Evolutionary conservation across 2,329 filamentous ascomycete species (phyloP).

Genomic region (Colletotrichum karsti): DNA sequence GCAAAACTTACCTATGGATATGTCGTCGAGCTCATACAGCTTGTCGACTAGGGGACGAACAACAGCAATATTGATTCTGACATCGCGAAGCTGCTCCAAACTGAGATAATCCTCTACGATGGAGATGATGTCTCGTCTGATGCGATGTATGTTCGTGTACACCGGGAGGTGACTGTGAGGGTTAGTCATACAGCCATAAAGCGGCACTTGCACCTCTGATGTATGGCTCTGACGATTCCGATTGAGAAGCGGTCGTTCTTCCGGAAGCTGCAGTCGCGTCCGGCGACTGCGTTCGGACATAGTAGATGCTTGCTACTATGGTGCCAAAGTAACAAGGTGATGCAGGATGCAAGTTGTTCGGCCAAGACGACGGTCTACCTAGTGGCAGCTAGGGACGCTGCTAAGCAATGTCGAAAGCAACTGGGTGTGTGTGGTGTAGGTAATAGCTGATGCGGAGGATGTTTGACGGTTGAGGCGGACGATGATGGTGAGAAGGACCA

Average conservation of each 20-base stretch:
- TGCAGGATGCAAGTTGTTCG: neutral
- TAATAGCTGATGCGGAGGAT: neutral
- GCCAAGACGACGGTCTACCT: neutral
- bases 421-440: neutral
- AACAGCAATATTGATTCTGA: slow-evolving; percentile 82
- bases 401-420: neutral
- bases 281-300: slow-evolving; percentile 31
- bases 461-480: neutral
- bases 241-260: slow-evolving; percentile 44
- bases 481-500: neutral
- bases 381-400: neutral
- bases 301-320: slow-evolving; percentile 15
- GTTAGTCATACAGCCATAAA: slow-evolving; percentile 65
- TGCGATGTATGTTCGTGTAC: slow-evolving; percentile 81
- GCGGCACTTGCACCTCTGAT: slow-evolving; percentile 44
- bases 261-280: slow-evolving; percentile 27
- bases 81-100: slow-evolving; percentile 80
- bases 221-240: slow-evolving; percentile 45
- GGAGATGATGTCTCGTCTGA: slow-evolving; percentile 69
- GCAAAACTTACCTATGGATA: slow-evolving; percentile 71
- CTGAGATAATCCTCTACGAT: slow-evolving; percentile 72
- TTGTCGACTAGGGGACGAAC: slow-evolving; percentile 86
- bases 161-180: slow-evolving; percentile 72
- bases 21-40: slow-evolving; percentile 80
- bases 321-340: neutral